Percentiles rank a stretch among this genome's conserved stretches.
Conservation (phyloP, 306 rosid species). For the Hylodesmum podocarpum region DNA sequence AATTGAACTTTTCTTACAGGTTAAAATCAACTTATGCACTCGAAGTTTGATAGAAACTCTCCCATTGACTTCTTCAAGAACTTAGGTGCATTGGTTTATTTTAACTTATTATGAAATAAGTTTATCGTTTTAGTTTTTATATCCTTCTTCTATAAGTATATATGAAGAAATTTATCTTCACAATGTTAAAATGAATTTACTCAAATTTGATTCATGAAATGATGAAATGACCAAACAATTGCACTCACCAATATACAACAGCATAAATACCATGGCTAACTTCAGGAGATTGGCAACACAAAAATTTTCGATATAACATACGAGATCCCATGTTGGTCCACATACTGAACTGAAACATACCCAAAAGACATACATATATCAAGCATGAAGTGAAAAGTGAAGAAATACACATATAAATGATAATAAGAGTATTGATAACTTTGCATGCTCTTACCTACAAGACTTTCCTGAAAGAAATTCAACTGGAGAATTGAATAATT, state of each 20-base stretch:
- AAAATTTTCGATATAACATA: conserved; percentile 59
- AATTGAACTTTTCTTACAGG: too few relatives aligned
- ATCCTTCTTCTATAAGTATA: too few relatives aligned
- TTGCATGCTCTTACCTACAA: conserved; percentile 51
- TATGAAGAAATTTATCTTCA: too few relatives aligned
- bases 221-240: too few relatives aligned
- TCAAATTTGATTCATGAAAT: too few relatives aligned
- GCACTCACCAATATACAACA: conserved; percentile 69
- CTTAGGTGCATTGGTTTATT: too few relatives aligned
- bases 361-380: neutral
- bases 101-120: too few relatives aligned
- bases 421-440: neutral
- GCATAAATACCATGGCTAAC: conserved; percentile 52
- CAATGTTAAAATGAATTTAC: too few relatives aligned
- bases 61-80: too few relatives aligned
- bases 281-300: conserved; percentile 61
- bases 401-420: neutral
- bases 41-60: too few relatives aligned
- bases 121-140: too few relatives aligned
- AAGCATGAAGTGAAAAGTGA: neutral
- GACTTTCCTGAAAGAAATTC: conserved; percentile 71
- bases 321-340: conserved; percentile 74
- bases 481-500: conserved; percentile 51
- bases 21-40: too few relatives aligned
- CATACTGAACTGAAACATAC: conserved; percentile 55